Evolutionary conservation across 2,329 filamentous ascomycete genomes (phyloP).

Genomic region (Pyrenophora seminiperda): DNA sequence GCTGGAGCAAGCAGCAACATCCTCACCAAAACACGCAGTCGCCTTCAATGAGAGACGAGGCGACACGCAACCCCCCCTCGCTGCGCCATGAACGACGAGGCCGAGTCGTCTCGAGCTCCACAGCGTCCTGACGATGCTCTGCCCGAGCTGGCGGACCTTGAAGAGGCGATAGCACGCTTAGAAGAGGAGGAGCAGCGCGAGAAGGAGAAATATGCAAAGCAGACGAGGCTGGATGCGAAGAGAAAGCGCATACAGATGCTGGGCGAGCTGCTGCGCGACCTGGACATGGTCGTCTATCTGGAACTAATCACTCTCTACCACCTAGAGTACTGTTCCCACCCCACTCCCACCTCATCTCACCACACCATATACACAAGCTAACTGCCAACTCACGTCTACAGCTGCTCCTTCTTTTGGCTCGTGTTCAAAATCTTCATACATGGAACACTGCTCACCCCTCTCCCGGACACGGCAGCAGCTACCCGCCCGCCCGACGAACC

Average conservation of each 20-base stretch:
- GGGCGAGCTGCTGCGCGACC: conserved; percentile 60
- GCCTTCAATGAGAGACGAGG: conserved; percentile 36
- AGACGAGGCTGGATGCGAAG: conserved; percentile 42
- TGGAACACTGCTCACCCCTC: conserved; percentile 64
- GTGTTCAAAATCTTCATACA: conserved; percentile 61
- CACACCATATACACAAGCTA: neutral
- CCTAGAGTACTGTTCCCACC: conserved; percentile 60
- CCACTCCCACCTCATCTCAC: no score
- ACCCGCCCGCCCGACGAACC: conserved; percentile 56
- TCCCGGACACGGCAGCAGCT: conserved; percentile 53
- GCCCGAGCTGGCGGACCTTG: conserved; percentile 17
- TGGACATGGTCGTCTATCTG: conserved; percentile 66
- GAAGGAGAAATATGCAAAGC: conserved; percentile 28
- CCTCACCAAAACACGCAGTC: conserved; percentile 11
- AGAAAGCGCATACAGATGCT: conserved; percentile 50
- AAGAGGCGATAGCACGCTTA: conserved; percentile 19
- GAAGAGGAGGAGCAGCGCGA: conserved; percentile 29
- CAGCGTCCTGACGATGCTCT: conserved; percentile 25
- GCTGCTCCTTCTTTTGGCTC: conserved; percentile 64
- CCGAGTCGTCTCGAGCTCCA: conserved; percentile 43
- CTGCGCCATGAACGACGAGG: conserved; percentile 49
- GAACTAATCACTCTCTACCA: conserved; percentile 67
- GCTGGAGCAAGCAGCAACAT: conserved; percentile 12
- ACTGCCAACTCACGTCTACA: conserved; percentile 30
- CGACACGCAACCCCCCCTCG: conserved; percentile 14